A percentile compares a stretch with the other conserved stretches of the same genome.
phyloP scores from a whole-genome alignment of 768 basidiomycete species.

The Punctularia strigosozonata region DNA sequence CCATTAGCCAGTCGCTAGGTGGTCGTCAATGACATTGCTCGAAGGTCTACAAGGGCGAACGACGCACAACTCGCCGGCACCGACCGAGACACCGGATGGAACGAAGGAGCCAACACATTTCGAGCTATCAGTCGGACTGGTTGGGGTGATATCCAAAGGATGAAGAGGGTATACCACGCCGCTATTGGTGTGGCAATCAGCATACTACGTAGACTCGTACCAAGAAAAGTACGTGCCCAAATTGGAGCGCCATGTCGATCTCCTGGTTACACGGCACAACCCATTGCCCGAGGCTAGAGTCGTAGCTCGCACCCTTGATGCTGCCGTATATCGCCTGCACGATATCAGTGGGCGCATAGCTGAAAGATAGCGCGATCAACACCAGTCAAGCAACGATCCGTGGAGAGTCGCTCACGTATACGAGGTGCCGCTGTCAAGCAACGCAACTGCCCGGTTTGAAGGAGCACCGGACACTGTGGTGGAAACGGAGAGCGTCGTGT shows the following conservation, averaged over 20 bases:
- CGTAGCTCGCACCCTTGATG: slow-evolving; percentile 51
- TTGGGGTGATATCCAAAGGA: slow-evolving; percentile 62
- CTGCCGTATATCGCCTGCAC: slow-evolving; percentile 60
- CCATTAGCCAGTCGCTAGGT: slow-evolving; percentile 68
- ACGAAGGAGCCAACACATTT: slow-evolving; percentile 69
- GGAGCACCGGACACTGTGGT: slow-evolving; percentile 48
- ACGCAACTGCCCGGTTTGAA: slow-evolving; percentile 56
- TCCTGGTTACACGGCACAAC: slow-evolving; percentile 61
- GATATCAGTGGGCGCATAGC: slow-evolving; percentile 58
- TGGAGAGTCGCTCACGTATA: slow-evolving; percentile 43
- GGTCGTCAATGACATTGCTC: slow-evolving; percentile 3
- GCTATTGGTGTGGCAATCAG: slow-evolving; percentile 21
- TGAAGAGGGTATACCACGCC: slow-evolving; percentile 69
- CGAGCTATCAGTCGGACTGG: slow-evolving; percentile 27
- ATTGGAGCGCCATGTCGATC: slow-evolving; percentile 69
- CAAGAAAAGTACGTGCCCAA: slow-evolving; percentile 42
- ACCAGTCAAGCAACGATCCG: slow-evolving; percentile 3
- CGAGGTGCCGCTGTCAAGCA: slow-evolving; percentile 76
- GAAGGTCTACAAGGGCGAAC: slow-evolving; percentile 3
- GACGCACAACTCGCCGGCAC: slow-evolving; percentile 49
- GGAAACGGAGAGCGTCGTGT: slow-evolving; percentile 36
- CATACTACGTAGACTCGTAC: too few species aligned
- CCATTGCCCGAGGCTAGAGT: slow-evolving; percentile 48
- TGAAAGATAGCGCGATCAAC: slow-evolving; percentile 13
- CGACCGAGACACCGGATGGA: slow-evolving; percentile 47